Evolutionary conservation across 2,329 filamentous ascomycete genomes (phyloP), one percentile per base, ranked within the genome.

Genomic region (Chaetoscypha palmicola): DNA sequence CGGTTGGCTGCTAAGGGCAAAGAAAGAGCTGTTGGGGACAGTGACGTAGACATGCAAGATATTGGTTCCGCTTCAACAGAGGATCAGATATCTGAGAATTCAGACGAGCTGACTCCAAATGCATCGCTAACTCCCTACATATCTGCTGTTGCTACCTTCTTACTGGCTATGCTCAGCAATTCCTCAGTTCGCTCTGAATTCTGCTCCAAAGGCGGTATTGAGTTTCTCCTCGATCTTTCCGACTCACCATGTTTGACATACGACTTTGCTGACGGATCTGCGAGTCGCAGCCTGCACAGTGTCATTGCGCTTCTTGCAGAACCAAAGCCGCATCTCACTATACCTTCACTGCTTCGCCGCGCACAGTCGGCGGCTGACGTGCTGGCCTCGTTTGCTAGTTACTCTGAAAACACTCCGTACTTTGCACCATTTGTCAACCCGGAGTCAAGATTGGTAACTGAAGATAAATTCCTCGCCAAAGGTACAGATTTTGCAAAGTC

Each of bases 401-500:
- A 76, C 64, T 61, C 70, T 38, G 64, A 65, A 44, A 58, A 65
- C 36, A 57, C 61, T 16, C 76, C 84, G 0, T 91, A 86, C 63
- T 94, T 95, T 62, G 74, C 74, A 0, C 72, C 79, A 0, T 81
- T 81, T 43, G 70, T 94, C 55, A 64, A 70, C 12, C 55, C 64
- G 9, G 57, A 61, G 34, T 50, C 61, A 24, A 58, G 59, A 40
- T 58, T 64, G 28, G 58, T 66, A 16, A 66, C 66, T 33, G 53
- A 63, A 19, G 54, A 65, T 5, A 64, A 65, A n/a, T 63, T 71
- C 40, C 62, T 77, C 16, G 64, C 69, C 1, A 72, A 77, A 47
- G 89, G 88, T n/a, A 95, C 88, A 4, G 74, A 73, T 45, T 76
- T 86, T 50, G 79, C 83, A 43, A 94, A 92, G 62, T 79, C 86